phyloP scores from a whole-genome alignment of 148 eudicot species.

The Linanthus parryae region DNA sequence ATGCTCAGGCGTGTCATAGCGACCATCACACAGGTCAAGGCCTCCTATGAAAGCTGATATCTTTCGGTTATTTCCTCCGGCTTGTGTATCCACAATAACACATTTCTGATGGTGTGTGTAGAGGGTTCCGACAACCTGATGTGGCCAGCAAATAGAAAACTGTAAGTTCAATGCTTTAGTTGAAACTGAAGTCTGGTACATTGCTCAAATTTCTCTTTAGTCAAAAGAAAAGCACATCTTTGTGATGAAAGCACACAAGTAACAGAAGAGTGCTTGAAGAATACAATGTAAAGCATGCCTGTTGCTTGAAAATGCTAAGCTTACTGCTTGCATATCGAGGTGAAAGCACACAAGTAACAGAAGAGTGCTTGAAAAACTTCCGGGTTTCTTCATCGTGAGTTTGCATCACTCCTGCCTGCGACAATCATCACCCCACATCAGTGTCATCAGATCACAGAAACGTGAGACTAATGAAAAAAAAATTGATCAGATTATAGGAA shows the following conservation, averaged over 20 bases:
- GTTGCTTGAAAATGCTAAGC: slow-evolving; percentile 17
- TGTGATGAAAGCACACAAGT: slow-evolving; percentile 17
- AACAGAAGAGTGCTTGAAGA: slow-evolving; percentile 23
- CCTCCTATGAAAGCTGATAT: slow-evolving; percentile 23
- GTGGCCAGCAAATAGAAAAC: background rate
- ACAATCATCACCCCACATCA: background rate
- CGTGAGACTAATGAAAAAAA: too few species aligned
- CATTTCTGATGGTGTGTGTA: slow-evolving; percentile 22
- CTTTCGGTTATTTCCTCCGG: slow-evolving; percentile 13
- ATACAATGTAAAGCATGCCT: slow-evolving; percentile 16
- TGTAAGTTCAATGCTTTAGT: background rate
- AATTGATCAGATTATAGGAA: too few species aligned
- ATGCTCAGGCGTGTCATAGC: slow-evolving; percentile 25
- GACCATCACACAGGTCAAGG: slow-evolving; percentile 24
- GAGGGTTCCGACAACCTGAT: slow-evolving; percentile 21
- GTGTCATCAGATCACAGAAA: too few species aligned
- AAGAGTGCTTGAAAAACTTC: slow-evolving; percentile 20
- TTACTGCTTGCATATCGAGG: slow-evolving; percentile 19
- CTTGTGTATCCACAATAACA: slow-evolving; percentile 18
- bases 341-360: slow-evolving; percentile 16
- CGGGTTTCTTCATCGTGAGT: slow-evolving; percentile 28
- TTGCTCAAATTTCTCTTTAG: background rate
- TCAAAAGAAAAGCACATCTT: too few species aligned
- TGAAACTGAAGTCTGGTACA: background rate
- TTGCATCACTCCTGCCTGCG: slow-evolving; percentile 21